These are phyloP conservation scores for Salicornia ramosissima DNA, from an alignment of 148 eudicot species.

Conservation along the genomic window DNA sequence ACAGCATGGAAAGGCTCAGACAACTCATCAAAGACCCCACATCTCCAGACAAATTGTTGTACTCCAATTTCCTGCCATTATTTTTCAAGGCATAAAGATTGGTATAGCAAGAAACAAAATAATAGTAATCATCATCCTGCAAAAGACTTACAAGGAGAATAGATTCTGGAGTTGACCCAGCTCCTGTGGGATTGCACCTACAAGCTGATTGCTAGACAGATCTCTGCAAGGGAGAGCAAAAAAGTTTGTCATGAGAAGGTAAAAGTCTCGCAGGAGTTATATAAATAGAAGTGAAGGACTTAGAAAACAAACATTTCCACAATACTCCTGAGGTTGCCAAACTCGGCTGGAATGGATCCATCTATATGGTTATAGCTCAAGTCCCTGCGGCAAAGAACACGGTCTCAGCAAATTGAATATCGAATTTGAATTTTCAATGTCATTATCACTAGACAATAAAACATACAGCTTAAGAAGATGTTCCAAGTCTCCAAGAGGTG, in stretches of 20 bases:
- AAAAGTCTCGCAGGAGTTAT: not conserved
- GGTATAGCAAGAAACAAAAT: not conserved
- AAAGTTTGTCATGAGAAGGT: not conserved
- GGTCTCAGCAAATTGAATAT: slow-evolving; percentile 13
- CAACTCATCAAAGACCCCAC: slow-evolving; percentile 61
- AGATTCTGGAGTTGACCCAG: slow-evolving; percentile 84
- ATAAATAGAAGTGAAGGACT: not conserved
- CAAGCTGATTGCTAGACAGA: slow-evolving; percentile 71
- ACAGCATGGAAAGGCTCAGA: slow-evolving; percentile 73
- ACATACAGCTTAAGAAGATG: slow-evolving; percentile 92
- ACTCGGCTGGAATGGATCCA: slow-evolving; percentile 81
- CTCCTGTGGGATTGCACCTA: slow-evolving; percentile 73
- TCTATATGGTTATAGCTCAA: slow-evolving; percentile 61
- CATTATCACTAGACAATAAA: not conserved
- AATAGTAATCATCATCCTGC: not conserved
- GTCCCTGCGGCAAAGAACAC: slow-evolving; percentile 38
- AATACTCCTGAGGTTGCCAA: slow-evolving; percentile 86
- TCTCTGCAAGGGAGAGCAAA: slow-evolving; percentile 44
- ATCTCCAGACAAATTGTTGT: slow-evolving; percentile 88
- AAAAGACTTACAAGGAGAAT: slow-evolving; percentile 64
- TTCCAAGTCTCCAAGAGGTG: slow-evolving; percentile 93
- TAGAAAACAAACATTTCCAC: slow-evolving; percentile 58
- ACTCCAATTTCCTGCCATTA: slow-evolving; percentile 66
- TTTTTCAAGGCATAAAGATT: not conserved
- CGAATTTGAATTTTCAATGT: not conserved